Conservation (phyloP, 257 asterid species). For the Ilex aquifolium region DNA sequence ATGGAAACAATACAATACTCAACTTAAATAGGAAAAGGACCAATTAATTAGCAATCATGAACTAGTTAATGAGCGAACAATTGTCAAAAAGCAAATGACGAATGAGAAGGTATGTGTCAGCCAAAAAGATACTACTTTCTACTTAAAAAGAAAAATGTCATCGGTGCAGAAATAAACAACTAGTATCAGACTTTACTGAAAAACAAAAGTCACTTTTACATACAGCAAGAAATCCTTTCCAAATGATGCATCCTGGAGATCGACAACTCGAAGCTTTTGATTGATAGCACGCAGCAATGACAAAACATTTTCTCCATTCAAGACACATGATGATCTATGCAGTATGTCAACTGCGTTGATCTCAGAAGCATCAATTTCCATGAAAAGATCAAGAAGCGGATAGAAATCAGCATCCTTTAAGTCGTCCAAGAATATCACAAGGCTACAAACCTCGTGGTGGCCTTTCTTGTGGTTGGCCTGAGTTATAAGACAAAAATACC, state of each 20-base stretch:
- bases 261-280: conserved; percentile 75
- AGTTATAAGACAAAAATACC: conserved; percentile 14
- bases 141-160: too few relatives aligned
- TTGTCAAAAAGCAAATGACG: too few relatives aligned
- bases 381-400: conserved; percentile 62
- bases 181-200: not conserved
- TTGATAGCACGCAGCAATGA: conserved; percentile 56
- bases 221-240: conserved; percentile 83
- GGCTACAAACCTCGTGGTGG: conserved; percentile 40
- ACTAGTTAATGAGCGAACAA: too few relatives aligned
- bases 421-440: conserved; percentile 56
- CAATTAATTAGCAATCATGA: too few relatives aligned
- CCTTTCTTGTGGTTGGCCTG: conserved; percentile 78
- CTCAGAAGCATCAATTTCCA: conserved; percentile 63
- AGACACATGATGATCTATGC: conserved; percentile 55
- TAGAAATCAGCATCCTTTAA: conserved; percentile 60
- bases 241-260: conserved; percentile 67
- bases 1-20: not conserved
- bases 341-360: conserved; percentile 82
- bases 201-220: conserved; percentile 23
- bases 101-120: too few relatives aligned
- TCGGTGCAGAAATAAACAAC: not conserved
- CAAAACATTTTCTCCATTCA: conserved; percentile 56
- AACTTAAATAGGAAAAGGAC: not conserved
- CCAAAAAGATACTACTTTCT: too few relatives aligned